Base-by-base conservation (phyloP, 1,284 basidiomycete genomes). In the Cryptococcus floricola region DNA sequence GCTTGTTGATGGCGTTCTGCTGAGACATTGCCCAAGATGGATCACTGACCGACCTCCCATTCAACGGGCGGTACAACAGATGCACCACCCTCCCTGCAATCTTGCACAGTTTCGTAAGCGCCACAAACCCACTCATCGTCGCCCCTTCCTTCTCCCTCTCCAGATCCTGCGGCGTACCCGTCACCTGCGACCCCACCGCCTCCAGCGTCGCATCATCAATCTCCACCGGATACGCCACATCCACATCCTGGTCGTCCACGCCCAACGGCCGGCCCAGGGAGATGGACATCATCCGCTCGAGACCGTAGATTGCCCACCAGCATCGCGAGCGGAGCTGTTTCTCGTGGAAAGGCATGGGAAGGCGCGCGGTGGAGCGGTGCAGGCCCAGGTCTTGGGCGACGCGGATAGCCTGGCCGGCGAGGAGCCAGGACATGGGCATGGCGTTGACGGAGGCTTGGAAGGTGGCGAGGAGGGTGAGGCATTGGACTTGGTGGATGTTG, bases 401-500 rank as follows among this genome's bases (percentile, higher is more conserved):
- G 53, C 90, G 84, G 45, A 93, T 83, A 28, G 89, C 90, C 73
- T 93, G 90, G 44, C 91, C 90, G 48, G 90, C 84, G 49, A 92
- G 80, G 59, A 93, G 82, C 90, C 90, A 94, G 27, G 89, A 88
- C 78, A 91, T 90, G 1, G 90, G 91, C 58, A 93, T 82, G 67
- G 89, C 91, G 70, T 93, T 93, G 64, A 93, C 83, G 52, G 88
- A 88, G 67, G 89, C 91, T 58, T 93, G 80, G 79, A 91, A 93
- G 1, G 89, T 89, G 39, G 91, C 87, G 80, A 92, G 83, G 53
- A 93, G 81, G 60, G 90, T 83, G 71, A 91, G 86, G 74, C 87
- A 88, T 77, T 93, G 90, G 38, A 93, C 90, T 75, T 93, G 91
- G 47, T 85, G 82, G 47, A 88, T 67, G 61, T 80, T 78, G 89